Evolutionary conservation across 2,329 filamentous ascomycete species (phyloP).

Genomic region (Colletotrichum musae): DNA sequence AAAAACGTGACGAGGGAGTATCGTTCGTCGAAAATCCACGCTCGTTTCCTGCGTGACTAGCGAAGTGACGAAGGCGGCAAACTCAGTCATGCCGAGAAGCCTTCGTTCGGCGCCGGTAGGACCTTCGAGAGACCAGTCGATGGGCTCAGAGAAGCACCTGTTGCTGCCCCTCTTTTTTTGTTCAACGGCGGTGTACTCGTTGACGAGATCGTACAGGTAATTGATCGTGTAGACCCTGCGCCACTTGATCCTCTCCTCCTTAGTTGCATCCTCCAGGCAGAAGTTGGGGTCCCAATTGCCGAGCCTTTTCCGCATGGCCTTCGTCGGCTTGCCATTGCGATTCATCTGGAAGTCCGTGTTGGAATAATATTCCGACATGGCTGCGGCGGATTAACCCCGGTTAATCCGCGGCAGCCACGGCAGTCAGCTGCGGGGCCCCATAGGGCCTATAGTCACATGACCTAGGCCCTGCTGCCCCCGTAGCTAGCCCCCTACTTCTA

Average conservation of each 20-base stretch:
- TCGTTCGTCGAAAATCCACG: conserved; percentile 53
- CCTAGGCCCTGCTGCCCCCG: no score
- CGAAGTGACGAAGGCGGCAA: conserved; percentile 58
- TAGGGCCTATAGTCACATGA: no score
- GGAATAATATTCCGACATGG: no score
- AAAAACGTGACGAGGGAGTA: conserved; percentile 64
- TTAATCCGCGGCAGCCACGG: no score
- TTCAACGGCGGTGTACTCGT: conserved; percentile 58
- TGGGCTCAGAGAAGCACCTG: conserved; percentile 44
- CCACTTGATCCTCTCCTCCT: conserved; percentile 59
- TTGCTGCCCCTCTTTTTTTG: conserved; percentile 52
- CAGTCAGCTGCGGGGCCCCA: no score
- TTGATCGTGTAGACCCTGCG: conserved; percentile 64
- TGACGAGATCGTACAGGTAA: conserved; percentile 67
- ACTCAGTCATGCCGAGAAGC: conserved; percentile 61
- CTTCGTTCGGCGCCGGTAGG: conserved; percentile 42
- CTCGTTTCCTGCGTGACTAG: conserved; percentile 61
- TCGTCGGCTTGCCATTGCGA: conserved; percentile 61
- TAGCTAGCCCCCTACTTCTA: no score
- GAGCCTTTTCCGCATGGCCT: conserved; percentile 56
- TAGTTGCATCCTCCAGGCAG: conserved; percentile 53
- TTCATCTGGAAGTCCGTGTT: conserved; percentile 61
- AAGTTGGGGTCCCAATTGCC: conserved; percentile 58
- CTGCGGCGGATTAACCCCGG: no score
- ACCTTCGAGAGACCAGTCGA: conserved; percentile 4